A percentile compares a stretch with the other conserved stretches of the same genome.
phyloP scores from a whole-genome alignment of 2,329 filamentous ascomycete genomes.

The Metarhizium anisopliae region DNA sequence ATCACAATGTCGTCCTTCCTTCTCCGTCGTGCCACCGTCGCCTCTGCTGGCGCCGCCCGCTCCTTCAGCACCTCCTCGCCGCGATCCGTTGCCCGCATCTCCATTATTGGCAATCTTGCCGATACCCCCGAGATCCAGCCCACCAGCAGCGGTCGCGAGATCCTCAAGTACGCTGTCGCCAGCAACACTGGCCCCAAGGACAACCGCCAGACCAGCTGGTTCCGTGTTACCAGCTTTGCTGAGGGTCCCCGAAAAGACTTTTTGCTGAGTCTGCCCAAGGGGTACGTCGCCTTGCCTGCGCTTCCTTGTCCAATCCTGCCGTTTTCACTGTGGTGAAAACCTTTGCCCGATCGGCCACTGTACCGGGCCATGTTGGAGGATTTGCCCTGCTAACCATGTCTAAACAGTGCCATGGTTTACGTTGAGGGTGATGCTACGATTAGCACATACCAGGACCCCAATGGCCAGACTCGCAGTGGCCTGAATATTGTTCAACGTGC shows the following conservation, averaged over 20 bases:
- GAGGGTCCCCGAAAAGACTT: constrained; percentile 64
- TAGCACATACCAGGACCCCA: constrained; percentile 55
- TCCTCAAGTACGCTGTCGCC: constrained; percentile 71
- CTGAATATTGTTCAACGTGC: constrained; percentile 75
- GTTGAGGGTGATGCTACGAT: constrained; percentile 76
- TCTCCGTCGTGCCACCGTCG: constrained; percentile 42
- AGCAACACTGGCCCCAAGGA: constrained; percentile 58
- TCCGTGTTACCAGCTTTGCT: constrained; percentile 66
- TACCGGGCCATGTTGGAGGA: background rate
- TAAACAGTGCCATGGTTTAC: constrained; percentile 61
- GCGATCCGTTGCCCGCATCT: constrained; percentile 66
- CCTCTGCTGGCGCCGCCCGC: constrained; percentile 45
- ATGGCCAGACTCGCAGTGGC: constrained; percentile 55
- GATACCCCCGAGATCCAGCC: constrained; percentile 66
- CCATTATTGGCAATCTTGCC: constrained; percentile 77
- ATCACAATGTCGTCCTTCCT: constrained; percentile 37
- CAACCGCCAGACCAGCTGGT: constrained; percentile 76
- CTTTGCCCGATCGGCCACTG: too few relatives aligned
- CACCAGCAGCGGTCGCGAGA: constrained; percentile 61
- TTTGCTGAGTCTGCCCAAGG: constrained; percentile 68
- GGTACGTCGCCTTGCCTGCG: constrained; percentile 47
- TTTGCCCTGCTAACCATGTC: constrained; percentile 8
- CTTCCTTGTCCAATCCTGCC: background rate
- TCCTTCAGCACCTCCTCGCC: constrained; percentile 67
- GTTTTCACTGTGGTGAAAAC: background rate